These are phyloP conservation scores for Colletotrichum simmondsii DNA, from an alignment of 2,329 filamentous ascomycete species.

Conservation along the genomic window DNA sequence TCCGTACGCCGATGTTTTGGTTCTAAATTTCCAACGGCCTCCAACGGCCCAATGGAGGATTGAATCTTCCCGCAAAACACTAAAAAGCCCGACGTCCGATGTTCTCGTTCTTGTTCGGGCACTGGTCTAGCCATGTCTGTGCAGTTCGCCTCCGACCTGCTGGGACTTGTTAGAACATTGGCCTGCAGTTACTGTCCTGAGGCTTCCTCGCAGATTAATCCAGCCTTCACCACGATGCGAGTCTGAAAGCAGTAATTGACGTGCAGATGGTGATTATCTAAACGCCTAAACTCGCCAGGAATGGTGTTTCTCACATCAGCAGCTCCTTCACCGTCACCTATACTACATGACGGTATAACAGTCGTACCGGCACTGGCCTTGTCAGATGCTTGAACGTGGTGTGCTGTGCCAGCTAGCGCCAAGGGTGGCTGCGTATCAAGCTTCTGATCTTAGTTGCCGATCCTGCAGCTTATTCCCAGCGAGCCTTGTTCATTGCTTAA, in stretches of 20 bases:
- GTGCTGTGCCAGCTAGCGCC: slow-evolving; percentile 1
- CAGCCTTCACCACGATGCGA: not conserved
- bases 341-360: not conserved
- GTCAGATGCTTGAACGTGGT: not conserved
- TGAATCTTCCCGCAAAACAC: not conserved
- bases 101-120: not conserved
- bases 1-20: slow-evolving; percentile 12
- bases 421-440: slow-evolving; percentile 22
- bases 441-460: slow-evolving; percentile 22
- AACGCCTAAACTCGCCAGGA: not conserved
- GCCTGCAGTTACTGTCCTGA: not conserved
- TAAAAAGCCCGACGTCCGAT: slow-evolving; percentile 9
- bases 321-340: not conserved
- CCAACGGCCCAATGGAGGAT: slow-evolving; percentile 1
- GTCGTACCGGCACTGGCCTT: not conserved
- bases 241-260: not conserved
- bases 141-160: not conserved
- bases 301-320: slow-evolving; percentile 14
- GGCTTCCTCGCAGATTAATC: too few relatives aligned
- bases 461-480: slow-evolving; percentile 7
- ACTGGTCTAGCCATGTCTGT: not conserved
- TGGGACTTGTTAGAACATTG: not conserved
- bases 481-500: not conserved
- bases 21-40: not conserved
- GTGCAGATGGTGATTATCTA: not conserved